Evolutionary conservation across 768 basidiomycete genomes (phyloP).

Genomic region (Hydnomerulius pinastri): DNA sequence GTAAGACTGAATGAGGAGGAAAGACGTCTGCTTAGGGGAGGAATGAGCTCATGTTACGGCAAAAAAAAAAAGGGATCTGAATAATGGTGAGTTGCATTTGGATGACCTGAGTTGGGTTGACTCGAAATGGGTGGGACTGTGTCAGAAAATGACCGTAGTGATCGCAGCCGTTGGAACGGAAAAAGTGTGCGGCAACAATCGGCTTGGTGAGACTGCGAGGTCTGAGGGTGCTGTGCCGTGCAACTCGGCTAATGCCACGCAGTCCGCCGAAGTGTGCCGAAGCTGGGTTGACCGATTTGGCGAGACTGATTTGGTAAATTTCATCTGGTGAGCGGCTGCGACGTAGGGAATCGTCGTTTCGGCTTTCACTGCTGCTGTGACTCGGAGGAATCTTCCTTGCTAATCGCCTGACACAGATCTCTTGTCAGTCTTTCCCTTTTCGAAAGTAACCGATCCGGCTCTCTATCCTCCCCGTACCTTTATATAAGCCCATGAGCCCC

Average conservation of each 20-base stretch:
- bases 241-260: conserved; percentile 1
- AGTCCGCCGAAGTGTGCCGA: conserved; percentile 9
- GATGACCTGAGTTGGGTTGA: too few species aligned
- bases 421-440: conserved; percentile 28
- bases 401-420: conserved; percentile 26
- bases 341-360: conserved; percentile 3
- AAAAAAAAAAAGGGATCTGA: too few species aligned
- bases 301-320: conserved; percentile 7
- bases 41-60: too few species aligned
- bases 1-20: too few species aligned
- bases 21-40: too few species aligned
- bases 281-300: conserved; percentile 2
- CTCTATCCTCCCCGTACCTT: conserved; percentile 30
- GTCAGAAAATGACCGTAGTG: too few species aligned
- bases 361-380: conserved; percentile 14
- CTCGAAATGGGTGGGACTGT: too few species aligned
- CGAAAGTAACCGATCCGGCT: conserved; percentile 37
- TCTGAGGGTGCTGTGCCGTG: not conserved
- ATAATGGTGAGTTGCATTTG: too few species aligned
- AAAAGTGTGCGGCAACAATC: too few species aligned
- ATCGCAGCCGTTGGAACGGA: too few species aligned
- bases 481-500: conserved; percentile 28
- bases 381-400: conserved; percentile 24
- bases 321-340: not conserved
- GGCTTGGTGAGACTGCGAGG: not conserved